phyloP scores from a whole-genome alignment of 139 green algal genomes.

The Tetradesmus lagerheimii region DNA sequence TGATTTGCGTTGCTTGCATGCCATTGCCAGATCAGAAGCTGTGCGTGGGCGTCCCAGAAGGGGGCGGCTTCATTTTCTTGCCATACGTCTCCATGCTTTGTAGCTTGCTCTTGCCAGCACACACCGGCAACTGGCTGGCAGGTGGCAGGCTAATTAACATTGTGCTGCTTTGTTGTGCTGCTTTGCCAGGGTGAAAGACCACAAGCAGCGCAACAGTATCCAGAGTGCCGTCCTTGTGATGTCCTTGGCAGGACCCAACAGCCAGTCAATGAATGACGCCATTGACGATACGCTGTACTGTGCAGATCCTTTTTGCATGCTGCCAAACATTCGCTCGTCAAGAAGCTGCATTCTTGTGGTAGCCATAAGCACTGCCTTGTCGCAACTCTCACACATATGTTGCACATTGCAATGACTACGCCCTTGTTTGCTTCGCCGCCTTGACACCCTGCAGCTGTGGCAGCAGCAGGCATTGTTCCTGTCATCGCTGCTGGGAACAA shows the following conservation, averaged over 20 bases:
- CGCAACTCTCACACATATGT: too few relatives aligned
- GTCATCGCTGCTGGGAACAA: conserved; percentile 66
- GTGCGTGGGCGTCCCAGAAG: too few relatives aligned
- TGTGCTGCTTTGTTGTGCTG: background rate
- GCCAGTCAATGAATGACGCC: conserved; percentile 68
- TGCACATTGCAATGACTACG: too few relatives aligned
- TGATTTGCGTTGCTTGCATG: too few relatives aligned
- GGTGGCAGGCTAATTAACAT: background rate
- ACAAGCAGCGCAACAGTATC: conserved; percentile 56
- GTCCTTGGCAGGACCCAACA: conserved; percentile 66
- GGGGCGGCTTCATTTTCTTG: too few relatives aligned
- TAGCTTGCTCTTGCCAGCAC: background rate
- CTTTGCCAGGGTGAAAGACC: conserved; percentile 63
- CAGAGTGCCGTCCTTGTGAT: conserved; percentile 69
- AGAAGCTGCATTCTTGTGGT: too few relatives aligned
- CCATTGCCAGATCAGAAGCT: too few relatives aligned
- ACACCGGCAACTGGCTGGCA: background rate
- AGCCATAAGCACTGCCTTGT: too few relatives aligned
- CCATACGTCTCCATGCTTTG: too few relatives aligned
- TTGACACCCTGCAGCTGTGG: background rate
- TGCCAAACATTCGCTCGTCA: background rate
- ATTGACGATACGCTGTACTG: conserved; percentile 49
- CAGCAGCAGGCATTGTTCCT: conserved; percentile 59
- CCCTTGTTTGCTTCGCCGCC: background rate
- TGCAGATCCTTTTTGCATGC: background rate